phyloP scores from a whole-genome alignment of 495 filamentous ascomycete species.

The Penicillium cinerascens region DNA sequence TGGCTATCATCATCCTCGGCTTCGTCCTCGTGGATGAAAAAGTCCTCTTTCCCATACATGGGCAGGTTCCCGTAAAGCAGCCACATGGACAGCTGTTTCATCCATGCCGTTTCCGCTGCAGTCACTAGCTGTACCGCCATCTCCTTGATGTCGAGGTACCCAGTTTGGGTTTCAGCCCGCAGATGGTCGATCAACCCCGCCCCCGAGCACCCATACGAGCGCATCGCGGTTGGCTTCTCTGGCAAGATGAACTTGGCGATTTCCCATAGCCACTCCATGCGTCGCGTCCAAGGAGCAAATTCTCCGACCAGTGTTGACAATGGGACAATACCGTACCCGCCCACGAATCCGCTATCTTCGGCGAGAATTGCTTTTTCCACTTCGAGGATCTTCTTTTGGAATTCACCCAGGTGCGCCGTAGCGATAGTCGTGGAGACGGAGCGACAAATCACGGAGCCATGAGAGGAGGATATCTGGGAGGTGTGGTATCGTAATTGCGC shows the following conservation, averaged over 20 bases:
- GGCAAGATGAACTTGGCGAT: conserved; percentile 61
- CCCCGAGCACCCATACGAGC: conserved; percentile 45
- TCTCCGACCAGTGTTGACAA: conserved; percentile 77
- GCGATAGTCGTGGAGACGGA: conserved; percentile 79
- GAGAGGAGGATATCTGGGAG: conserved; percentile 59
- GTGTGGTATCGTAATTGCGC: conserved; percentile 61
- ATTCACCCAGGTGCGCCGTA: conserved; percentile 68
- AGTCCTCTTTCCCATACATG: conserved; percentile 67
- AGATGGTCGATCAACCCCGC: conserved; percentile 73
- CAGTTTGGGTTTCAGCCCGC: conserved; percentile 73
- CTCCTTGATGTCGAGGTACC: conserved; percentile 79
- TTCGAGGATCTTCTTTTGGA: conserved; percentile 77
- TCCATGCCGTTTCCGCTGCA: conserved; percentile 84
- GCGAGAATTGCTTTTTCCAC: conserved; percentile 76
- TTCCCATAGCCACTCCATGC: conserved; percentile 84
- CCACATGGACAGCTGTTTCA: conserved; percentile 87
- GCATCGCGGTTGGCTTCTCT: conserved; percentile 21
- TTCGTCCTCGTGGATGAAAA: conserved; percentile 63
- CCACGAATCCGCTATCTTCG: conserved; percentile 69
- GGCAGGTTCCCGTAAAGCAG: conserved; percentile 82
- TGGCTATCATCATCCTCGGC: conserved; percentile 39
- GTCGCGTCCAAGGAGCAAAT: conserved; percentile 79
- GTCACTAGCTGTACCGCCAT: conserved; percentile 64
- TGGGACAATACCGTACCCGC: conserved; percentile 88
- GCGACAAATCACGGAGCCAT: conserved; percentile 77